phyloP scores from a whole-genome alignment of 2,329 filamentous ascomycete genomes.

The Colletotrichum brevisporum region DNA sequence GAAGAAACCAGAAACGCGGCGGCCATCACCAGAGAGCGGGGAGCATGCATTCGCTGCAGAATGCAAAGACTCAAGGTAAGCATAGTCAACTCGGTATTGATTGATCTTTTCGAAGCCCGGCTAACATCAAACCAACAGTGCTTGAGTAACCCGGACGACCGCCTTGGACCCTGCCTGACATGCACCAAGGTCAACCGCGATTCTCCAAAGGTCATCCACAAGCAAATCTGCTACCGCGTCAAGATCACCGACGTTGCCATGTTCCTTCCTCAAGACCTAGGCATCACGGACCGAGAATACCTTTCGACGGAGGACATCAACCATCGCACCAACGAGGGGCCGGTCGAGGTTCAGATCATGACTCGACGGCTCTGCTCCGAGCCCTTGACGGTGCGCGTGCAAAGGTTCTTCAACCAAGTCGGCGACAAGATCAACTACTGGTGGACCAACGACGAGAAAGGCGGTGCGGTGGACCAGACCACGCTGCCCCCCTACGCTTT shows the following conservation, averaged over 20 bases:
- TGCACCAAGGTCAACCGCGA: conserved; percentile 55
- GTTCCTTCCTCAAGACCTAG: conserved; percentile 59
- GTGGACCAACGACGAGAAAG: conserved; percentile 50
- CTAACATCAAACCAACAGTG: conserved; percentile 50
- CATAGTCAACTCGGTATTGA: conserved; percentile 13
- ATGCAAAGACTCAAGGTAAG: conserved; percentile 61
- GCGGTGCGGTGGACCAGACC: conserved; percentile 43
- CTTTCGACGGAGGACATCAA: conserved; percentile 53
- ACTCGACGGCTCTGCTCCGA: conserved; percentile 53
- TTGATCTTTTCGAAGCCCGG: neutral
- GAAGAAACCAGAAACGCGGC: conserved; percentile 49
- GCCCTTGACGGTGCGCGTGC: conserved; percentile 57
- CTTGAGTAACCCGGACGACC: conserved; percentile 48
- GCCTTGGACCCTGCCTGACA: conserved; percentile 54
- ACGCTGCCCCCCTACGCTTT: conserved; percentile 58
- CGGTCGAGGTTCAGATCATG: conserved; percentile 53
- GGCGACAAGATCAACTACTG: conserved; percentile 56
- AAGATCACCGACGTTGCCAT: conserved; percentile 58
- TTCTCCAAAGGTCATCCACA: conserved; percentile 64
- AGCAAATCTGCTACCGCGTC: conserved; percentile 58
- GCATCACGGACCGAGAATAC: conserved; percentile 60
- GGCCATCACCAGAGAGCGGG: conserved; percentile 51
- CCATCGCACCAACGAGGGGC: conserved; percentile 48
- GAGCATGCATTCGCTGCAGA: conserved; percentile 61
- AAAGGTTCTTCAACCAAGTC: conserved; percentile 54